Percentiles rank a stretch among this genome's conserved stretches.
These are phyloP conservation scores for Salvia hispanica DNA, from an alignment of 257 asterid genomes.

Conservation along the genomic window DNA sequence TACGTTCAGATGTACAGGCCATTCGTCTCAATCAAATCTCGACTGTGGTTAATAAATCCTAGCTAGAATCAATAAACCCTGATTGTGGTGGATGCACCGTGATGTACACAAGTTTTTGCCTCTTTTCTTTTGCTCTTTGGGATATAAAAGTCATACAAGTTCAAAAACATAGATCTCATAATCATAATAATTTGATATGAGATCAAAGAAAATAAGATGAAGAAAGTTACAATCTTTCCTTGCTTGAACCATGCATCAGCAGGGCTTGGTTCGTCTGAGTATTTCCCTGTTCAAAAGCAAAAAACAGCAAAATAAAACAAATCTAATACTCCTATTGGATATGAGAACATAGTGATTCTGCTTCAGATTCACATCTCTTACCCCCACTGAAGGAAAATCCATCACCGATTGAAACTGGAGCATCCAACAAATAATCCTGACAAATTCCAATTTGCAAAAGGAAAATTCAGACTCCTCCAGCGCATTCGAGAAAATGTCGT, in stretches of 20 bases:
- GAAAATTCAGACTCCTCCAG: background rate
- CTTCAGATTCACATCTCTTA: slow-evolving; percentile 18
- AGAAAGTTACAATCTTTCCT: slow-evolving; percentile 63
- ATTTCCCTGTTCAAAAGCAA: slow-evolving; percentile 58
- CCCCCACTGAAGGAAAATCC: slow-evolving; percentile 98
- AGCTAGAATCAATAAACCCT: too few species aligned
- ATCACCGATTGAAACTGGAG: slow-evolving; percentile 77
- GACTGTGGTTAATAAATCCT: too few species aligned
- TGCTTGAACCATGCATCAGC: slow-evolving; percentile 87
- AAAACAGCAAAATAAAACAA: slow-evolving; percentile 1
- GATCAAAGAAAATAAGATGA: background rate
- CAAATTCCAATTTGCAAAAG: background rate
- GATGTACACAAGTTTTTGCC: too few species aligned
- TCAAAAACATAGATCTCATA: background rate
- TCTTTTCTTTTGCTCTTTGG: background rate
- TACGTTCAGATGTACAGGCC: too few species aligned
- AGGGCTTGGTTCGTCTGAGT: slow-evolving; percentile 86
- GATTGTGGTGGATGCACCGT: too few species aligned
- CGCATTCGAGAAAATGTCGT: too few species aligned
- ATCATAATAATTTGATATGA: background rate
- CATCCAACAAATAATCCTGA: slow-evolving; percentile 81
- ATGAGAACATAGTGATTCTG: background rate
- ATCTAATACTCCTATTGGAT: background rate
- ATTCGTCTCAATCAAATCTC: too few species aligned
- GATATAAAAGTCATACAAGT: background rate